Evolutionary conservation across 2,329 filamentous ascomycete genomes (phyloP), one percentile per base, ranked within the genome.

Genomic region (Aureobasidium sp.): DNA sequence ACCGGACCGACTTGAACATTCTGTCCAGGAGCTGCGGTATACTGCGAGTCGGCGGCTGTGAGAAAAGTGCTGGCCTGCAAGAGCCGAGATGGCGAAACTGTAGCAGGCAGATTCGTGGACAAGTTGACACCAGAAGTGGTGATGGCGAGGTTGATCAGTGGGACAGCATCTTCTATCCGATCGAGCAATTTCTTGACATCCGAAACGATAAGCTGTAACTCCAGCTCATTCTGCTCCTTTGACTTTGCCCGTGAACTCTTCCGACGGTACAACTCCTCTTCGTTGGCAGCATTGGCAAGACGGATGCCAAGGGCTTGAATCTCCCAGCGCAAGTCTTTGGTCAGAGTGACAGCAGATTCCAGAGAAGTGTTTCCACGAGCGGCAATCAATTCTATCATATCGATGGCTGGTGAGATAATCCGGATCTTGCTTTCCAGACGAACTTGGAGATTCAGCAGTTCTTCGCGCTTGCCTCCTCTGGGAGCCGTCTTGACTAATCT

Each of bases 11-110:
- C 88, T 70, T 97, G 91, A 50, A 90, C 85, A 0, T 87, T 82
- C 10, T 79, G 76, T 0, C 77, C 80, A 6, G 87, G 83, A 44
- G 84, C 79, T 65, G 85, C 80, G 2, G 84, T 83, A 73, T 94
- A 97, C 66, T 91, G 88, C 0, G 87, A 88, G 73, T 99, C 94
- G 2, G 91, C 91, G 48, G 91, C 84, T 32, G 88, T 95, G 53
- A 97, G 80, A 66, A 97, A 88, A 5, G 91, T 94, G 71, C 93
- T 97, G 20, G 94, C 92, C 75, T 99, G 94, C 41, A 97, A 78
- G 46, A 99, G 78, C 44, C 94, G 84, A 5, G 93, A 97, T 1
- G 93, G 93, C 1, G 93, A 97, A 48, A 97, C 89, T 10, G 88
- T 88, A 1, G 88, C 80, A 0, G 91, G 90, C 32, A 97, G 79